These are phyloP conservation scores for Coemansia sp. DNA, from an alignment of 192 early-diverging fungal genomes.

Conservation along the genomic window DNA sequence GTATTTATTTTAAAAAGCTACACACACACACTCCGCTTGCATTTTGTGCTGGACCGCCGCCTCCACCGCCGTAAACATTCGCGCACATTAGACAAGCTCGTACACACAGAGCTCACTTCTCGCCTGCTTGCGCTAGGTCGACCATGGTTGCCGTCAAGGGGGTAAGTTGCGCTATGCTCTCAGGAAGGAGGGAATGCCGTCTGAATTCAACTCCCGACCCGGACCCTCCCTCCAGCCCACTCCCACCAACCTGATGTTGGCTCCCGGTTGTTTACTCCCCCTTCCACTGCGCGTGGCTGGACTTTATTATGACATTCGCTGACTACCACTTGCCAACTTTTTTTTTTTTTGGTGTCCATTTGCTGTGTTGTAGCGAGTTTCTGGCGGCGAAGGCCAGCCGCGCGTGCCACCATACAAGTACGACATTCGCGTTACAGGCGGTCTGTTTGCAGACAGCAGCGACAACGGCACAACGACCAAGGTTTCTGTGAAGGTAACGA, in stretches of 20 bases:
- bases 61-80: background rate
- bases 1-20: conserved; percentile 11
- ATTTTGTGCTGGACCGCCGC: background rate
- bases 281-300: background rate
- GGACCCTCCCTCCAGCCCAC: no score
- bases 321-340: background rate
- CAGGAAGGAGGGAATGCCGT: background rate
- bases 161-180: conserved; percentile 22
- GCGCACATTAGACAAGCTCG: background rate
- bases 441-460: conserved; percentile 34
- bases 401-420: conserved; percentile 52
- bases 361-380: conserved; percentile 33
- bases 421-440: conserved; percentile 58
- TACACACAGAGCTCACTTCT: background rate
- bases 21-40: background rate
- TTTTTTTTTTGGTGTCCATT: background rate
- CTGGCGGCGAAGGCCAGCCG: conserved; percentile 12
- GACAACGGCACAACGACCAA: conserved; percentile 47
- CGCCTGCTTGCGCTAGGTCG: background rate
- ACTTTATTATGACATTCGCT: background rate
- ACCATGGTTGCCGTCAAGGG: conserved; percentile 33
- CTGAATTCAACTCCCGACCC: background rate
- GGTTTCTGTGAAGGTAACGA: conserved; percentile 57
- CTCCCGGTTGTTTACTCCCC: no score
- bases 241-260: no score